phyloP scores from a whole-genome alignment of 345 rosid genomes.

The Reutealis trisperma region DNA sequence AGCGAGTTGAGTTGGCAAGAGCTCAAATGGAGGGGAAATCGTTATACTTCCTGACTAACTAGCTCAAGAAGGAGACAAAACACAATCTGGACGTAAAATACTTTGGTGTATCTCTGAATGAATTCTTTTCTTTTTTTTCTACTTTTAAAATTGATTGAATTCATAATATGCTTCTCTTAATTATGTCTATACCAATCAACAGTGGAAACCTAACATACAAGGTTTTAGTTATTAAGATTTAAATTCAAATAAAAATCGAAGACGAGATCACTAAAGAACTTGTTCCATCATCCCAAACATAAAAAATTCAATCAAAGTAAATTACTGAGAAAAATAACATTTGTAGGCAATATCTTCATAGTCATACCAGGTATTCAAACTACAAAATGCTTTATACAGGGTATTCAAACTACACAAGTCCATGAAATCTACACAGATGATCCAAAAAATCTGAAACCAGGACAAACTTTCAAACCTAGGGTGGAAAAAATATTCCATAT shows the following conservation, averaged over 20 bases:
- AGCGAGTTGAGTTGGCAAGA: slow-evolving; percentile 19
- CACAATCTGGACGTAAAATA: not conserved
- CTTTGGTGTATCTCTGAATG: not conserved
- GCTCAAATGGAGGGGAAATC: slow-evolving; percentile 5
- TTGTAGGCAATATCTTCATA: not conserved
- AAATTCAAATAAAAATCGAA: not conserved
- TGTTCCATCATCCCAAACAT: not conserved
- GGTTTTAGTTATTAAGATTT: not conserved
- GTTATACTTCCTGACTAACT: not conserved
- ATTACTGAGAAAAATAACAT: not conserved
- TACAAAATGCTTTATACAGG: not conserved
- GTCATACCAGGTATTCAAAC: no score
- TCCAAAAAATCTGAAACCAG: not conserved
- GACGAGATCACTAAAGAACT: not conserved
- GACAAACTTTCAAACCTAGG: not conserved
- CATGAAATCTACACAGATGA: not conserved
- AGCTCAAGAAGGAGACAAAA: slow-evolving; percentile 13
- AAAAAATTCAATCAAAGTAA: not conserved
- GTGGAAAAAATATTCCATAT: not conserved
- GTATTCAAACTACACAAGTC: not conserved
- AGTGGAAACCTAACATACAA: not conserved
- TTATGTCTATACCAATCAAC: not conserved
- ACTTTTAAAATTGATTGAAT: not conserved
- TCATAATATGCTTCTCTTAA: not conserved
- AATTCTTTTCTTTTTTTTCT: not conserved